A percentile compares a stretch with the other conserved stretches of the same genome.
These are phyloP conservation scores for Verticillium isaacii DNA, from an alignment of 2,329 filamentous ascomycete species.

Conservation along the genomic window DNA sequence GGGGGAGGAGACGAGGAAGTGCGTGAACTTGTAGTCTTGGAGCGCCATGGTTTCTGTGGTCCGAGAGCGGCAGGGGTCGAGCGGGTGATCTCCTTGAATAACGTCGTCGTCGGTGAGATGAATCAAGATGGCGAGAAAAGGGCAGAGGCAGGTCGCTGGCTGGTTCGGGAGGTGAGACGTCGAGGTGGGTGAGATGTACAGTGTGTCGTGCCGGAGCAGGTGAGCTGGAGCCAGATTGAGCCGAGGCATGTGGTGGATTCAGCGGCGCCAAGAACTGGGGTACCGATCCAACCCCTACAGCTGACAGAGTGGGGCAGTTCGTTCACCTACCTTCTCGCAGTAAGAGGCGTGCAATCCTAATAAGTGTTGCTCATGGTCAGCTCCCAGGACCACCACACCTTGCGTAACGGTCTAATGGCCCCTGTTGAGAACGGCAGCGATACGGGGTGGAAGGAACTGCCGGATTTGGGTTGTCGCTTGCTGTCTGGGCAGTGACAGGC, in stretches of 20 bases:
- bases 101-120: background rate
- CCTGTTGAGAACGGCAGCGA: too few relatives aligned
- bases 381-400: too few relatives aligned
- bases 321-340: too few relatives aligned
- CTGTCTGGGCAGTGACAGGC: too few relatives aligned
- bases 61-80: background rate
- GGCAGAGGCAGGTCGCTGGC: background rate
- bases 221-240: background rate
- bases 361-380: too few relatives aligned
- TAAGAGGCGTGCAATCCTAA: too few relatives aligned
- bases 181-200: background rate
- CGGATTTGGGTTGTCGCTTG: too few relatives aligned
- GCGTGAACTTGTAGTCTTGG: constrained; percentile 44
- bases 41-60: constrained; percentile 8
- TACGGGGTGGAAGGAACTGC: too few relatives aligned
- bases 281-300: background rate
- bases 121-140: background rate
- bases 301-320: background rate
- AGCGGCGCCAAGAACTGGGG: background rate
- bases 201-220: background rate
- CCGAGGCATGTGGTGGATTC: background rate
- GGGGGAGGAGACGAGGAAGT: constrained; percentile 73
- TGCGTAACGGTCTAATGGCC: too few relatives aligned
- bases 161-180: background rate
- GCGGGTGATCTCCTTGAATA: background rate